A percentile compares a stretch with the other conserved stretches of the same genome.
Evolutionary conservation across 352 stramenopile genomes (phyloP).

Genomic region (Globisporangium acanthophoron): DNA sequence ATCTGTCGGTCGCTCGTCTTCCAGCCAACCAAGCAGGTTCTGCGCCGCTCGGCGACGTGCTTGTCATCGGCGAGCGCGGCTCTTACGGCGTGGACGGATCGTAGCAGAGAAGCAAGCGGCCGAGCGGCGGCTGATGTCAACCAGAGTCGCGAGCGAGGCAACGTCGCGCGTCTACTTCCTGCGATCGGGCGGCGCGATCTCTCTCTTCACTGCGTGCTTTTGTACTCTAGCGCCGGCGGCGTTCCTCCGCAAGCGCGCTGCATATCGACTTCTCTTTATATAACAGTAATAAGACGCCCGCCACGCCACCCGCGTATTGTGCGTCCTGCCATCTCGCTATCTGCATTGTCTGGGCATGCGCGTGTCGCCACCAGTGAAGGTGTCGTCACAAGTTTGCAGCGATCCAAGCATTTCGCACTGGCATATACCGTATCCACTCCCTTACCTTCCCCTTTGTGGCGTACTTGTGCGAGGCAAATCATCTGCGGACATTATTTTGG

Average conservation of each 20-base stretch:
- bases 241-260: background rate
- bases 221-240: conserved; percentile 3
- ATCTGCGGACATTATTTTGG: too few species aligned
- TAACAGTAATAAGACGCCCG: background rate
- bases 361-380: too few species aligned
- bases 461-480: too few species aligned
- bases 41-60: background rate
- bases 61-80: background rate
- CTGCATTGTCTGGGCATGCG: too few species aligned
- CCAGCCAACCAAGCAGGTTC: background rate
- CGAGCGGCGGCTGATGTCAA: background rate
- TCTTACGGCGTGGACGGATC: background rate
- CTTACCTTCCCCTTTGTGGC: too few species aligned
- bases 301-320: background rate
- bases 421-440: too few species aligned
- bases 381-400: too few species aligned
- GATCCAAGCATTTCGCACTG: too few species aligned
- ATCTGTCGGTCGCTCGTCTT: background rate
- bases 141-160: too few species aligned
- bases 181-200: background rate
- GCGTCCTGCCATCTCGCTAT: too few species aligned
- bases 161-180: background rate
- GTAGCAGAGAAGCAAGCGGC: background rate
- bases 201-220: conserved; percentile 10
- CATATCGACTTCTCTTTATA: background rate